Evolutionary conservation across 768 basidiomycete species (phyloP).

Genomic region (Mycena alexandri): DNA sequence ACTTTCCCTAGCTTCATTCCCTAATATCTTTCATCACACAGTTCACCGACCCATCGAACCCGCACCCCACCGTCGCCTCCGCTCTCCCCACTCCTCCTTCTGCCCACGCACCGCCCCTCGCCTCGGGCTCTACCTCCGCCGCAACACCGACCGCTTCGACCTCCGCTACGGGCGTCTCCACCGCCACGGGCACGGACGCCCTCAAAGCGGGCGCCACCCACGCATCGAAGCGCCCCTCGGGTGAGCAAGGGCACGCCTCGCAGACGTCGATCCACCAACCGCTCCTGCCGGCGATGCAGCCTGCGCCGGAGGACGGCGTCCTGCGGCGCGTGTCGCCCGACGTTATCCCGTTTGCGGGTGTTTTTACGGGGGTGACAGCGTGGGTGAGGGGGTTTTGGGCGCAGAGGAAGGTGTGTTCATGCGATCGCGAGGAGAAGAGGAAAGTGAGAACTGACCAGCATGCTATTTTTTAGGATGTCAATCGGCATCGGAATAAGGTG

Average conservation of each 20-base stretch:
- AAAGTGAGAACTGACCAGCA: no score
- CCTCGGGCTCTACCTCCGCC: not conserved
- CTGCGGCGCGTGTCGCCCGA: conserved; percentile 44
- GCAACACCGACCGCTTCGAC: conserved; percentile 2
- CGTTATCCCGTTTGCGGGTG: conserved; percentile 56
- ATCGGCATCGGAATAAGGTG: conserved; percentile 12
- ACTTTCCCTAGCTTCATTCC: not conserved
- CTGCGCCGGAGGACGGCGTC: conserved; percentile 46
- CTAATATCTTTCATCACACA: not conserved
- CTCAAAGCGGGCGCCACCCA: conserved; percentile 1
- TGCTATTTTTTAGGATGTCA: not conserved
- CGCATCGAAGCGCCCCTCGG: conserved; percentile 9
- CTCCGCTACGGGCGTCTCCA: not conserved
- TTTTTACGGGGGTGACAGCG: conserved; percentile 38
- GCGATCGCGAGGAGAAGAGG: no score
- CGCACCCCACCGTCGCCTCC: conserved; percentile 35
- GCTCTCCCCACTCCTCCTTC: conserved; percentile 30
- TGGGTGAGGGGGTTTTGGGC: conserved; percentile 31
- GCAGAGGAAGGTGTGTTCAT: not conserved
- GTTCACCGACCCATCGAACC: conserved; percentile 48
- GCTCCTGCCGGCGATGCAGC: conserved; percentile 55
- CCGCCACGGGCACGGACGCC: not conserved
- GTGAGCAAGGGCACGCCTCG: not conserved
- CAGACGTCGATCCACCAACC: conserved; percentile 41
- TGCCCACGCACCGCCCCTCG: not conserved